A percentile compares a stretch with the other conserved stretches of the same genome.
Conservation (phyloP, 768 basidiomycete genomes). For the Cytidiella melzeri region DNA sequence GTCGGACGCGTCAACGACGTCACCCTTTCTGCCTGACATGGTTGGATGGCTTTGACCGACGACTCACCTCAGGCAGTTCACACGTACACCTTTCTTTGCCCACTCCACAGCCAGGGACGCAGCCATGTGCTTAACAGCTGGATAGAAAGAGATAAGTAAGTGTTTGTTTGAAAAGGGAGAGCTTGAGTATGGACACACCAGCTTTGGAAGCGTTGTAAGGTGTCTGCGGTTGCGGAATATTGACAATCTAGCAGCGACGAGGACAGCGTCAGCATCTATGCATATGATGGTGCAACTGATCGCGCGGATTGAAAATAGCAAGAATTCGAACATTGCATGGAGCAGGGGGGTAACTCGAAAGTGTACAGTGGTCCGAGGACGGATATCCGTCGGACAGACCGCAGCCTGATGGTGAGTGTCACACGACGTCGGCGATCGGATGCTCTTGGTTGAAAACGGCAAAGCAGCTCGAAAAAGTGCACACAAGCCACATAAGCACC, state of each 20-base stretch:
- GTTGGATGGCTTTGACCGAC: neutral
- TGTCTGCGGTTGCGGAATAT: constrained; percentile 88
- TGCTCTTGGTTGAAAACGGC: too few species aligned
- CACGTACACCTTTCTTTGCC: constrained; percentile 85
- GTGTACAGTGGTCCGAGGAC: too few species aligned
- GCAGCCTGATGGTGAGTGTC: too few species aligned
- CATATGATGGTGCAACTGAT: constrained; percentile 7
- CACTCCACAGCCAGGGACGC: constrained; percentile 91
- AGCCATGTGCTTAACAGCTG: constrained; percentile 92
- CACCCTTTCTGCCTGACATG: neutral
- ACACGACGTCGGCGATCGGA: too few species aligned
- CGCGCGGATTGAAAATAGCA: too few species aligned
- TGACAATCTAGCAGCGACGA: constrained; percentile 56
- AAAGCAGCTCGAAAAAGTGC: too few species aligned
- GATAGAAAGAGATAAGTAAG: constrained; percentile 2
- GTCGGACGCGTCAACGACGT: constrained; percentile 6
- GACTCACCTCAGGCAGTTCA: constrained; percentile 68
- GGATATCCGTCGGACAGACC: too few species aligned
- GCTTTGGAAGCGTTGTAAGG: constrained; percentile 97
- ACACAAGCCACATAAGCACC: neutral
- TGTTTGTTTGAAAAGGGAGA: neutral
- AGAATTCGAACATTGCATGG: too few species aligned
- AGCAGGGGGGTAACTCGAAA: too few species aligned
- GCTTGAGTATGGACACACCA: constrained; percentile 51
- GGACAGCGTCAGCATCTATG: constrained; percentile 9